Percentiles rank a stretch among this genome's conserved stretches.
These are phyloP conservation scores for Plasmodium malariae DNA, from an alignment of 169 alveolate genomes.

Conservation along the genomic window DNA sequence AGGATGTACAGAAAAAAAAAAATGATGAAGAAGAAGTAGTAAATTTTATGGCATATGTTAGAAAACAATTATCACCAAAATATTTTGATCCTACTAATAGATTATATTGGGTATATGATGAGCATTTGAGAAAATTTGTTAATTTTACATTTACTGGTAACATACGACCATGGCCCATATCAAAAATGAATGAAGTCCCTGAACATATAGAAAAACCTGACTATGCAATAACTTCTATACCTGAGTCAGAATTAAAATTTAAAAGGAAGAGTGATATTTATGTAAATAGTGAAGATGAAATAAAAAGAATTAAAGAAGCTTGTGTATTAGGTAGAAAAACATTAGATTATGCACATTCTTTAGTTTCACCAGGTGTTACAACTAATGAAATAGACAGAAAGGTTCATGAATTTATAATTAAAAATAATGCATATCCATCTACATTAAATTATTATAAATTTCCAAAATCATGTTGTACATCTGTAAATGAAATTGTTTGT, in stretches of 20 bases:
- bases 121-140: constrained; percentile 80
- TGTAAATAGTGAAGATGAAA: constrained; percentile 44
- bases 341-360: constrained; percentile 94
- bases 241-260: constrained; percentile 90
- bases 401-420: constrained; percentile 94
- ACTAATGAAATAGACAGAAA: constrained; percentile 96
- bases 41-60: constrained; percentile 11
- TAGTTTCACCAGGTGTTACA: constrained; percentile 96
- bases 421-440: constrained; percentile 97
- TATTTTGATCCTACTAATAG: constrained; percentile 34
- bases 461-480: constrained; percentile 98
- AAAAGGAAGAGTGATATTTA: constrained; percentile 78
- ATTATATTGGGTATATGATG: constrained; percentile 34
- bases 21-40: constrained; percentile 2
- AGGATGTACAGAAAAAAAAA: constrained; percentile 75
- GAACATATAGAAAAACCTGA: constrained; percentile 96
- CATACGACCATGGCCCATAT: constrained; percentile 94
- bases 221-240: constrained; percentile 95
- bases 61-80: constrained; percentile 21
- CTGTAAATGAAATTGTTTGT: constrained; percentile 98
- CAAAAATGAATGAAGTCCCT: constrained; percentile 93
- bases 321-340: constrained; percentile 94
- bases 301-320: constrained; percentile 88
- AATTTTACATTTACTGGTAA: constrained; percentile 93
- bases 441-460: constrained; percentile 97